Percentiles rank a stretch among this genome's conserved stretches.
Conservation (phyloP, 164 flowering plant genomes). For the Sedum album region DNA sequence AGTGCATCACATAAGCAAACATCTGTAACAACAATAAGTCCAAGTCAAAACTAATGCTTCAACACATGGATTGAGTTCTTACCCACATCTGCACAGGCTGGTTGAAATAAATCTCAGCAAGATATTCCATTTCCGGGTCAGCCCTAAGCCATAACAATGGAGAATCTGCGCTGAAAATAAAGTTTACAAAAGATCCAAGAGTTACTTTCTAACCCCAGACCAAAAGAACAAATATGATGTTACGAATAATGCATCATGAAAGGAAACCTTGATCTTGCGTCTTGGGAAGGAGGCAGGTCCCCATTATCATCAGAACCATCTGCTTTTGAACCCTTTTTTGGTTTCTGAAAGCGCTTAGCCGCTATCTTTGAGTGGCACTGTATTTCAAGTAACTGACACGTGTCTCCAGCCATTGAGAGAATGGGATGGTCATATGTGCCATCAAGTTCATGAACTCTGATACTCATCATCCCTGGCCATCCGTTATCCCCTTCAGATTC, state of each 20-base stretch:
- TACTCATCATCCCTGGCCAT: constrained; percentile 99
- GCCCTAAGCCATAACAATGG: constrained; percentile 92
- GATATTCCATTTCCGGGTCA: constrained; percentile 96
- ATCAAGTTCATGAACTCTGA: constrained; percentile 88
- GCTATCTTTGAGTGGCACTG: constrained; percentile 87
- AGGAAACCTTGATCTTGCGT: constrained; percentile 53
- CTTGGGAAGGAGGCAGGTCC: constrained; percentile 42
- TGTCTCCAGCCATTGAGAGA: constrained; percentile 87
- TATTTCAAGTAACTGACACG: constrained; percentile 82
- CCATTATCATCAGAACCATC: constrained; percentile 96
- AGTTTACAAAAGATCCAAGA: neutral
- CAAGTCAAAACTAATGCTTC: neutral
- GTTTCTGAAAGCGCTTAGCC: constrained; percentile 68
- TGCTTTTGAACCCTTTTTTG: constrained; percentile 77
- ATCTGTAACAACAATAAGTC: neutral
- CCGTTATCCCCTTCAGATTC: constrained; percentile 67
- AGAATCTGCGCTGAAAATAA: constrained; percentile 57
- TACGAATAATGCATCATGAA: neutral
- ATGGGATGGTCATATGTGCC: constrained; percentile 95
- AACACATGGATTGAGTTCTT: constrained; percentile 24
- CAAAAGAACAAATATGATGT: neutral
- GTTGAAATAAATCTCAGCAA: constrained; percentile 81
- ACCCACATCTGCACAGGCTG: constrained; percentile 99
- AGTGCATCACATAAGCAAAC: neutral
- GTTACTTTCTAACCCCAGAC: neutral